phyloP scores from a whole-genome alignment of 2,329 filamentous ascomycete species.

The Exophiala spinifera region DNA sequence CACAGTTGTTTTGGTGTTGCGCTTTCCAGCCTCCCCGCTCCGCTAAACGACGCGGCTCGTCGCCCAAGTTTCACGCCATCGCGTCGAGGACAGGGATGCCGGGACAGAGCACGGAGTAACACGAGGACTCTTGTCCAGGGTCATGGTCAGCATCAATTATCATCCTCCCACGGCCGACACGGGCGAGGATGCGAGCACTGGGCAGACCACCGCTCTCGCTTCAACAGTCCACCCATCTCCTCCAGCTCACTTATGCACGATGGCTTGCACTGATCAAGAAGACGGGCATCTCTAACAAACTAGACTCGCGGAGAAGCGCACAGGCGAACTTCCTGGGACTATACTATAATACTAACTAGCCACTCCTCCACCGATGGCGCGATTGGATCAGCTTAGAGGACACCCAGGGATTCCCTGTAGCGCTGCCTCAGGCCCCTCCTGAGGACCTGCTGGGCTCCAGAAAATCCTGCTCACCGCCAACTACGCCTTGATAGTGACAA shows the following conservation, averaged over 20 bases:
- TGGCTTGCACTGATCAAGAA: background rate
- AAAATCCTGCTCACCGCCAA: constrained; percentile 5
- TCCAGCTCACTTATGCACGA: background rate
- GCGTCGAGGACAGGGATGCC: background rate
- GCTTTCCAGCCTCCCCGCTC: constrained; percentile 1
- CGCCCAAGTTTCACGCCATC: constrained; percentile 5
- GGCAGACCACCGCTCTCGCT: background rate
- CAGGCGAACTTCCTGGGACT: no score
- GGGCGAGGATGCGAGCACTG: background rate
- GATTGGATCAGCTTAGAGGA: background rate
- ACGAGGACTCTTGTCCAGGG: background rate
- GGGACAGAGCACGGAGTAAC: background rate
- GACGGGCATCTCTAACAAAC: background rate
- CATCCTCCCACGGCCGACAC: background rate
- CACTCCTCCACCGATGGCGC: background rate
- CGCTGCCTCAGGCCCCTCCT: no score
- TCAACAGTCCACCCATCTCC: background rate
- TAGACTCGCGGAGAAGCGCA: background rate
- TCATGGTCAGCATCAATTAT: background rate
- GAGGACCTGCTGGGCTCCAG: background rate
- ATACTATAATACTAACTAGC: no score
- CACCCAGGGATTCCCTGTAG: no score
- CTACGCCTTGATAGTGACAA: background rate
- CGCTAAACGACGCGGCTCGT: background rate
- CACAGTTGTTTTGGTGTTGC: constrained; percentile 11